Base-by-base conservation (phyloP, 768 basidiomycete species). In the Leccinum obscurum region DNA sequence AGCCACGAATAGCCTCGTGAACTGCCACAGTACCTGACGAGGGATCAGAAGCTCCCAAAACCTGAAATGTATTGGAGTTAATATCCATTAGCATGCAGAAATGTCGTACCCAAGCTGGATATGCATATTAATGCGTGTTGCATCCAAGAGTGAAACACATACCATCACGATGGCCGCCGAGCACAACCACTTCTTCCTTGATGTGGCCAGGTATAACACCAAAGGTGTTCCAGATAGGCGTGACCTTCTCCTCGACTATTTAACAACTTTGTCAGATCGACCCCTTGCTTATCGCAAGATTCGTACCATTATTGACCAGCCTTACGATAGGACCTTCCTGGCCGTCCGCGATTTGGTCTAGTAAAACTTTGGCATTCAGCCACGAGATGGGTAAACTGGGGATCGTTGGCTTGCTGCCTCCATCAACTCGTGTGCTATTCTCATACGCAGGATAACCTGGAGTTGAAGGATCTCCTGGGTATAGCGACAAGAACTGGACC, bases 151-250 rank as follows among this genome's bases (percentile, higher is more conserved):
- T 37, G 41, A 39, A 13, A 17, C 34, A 70, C 82, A 64, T 63
- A 86, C 92, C 93, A 76, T 96, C 94, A 46, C 95, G 85, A 70
- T 97, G 95, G 64, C 90, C 90, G 4, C 95, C 95, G 54, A 98
- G 74, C 7, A 97, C 71, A 24, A 98, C 86, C 3, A 95, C 85
- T 72, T 97, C 95, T 67, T 94, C 87, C 59, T 82, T 81, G 67
- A 95, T 83, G 59, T 88, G 85, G 4, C 94, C 94, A 22, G 93
- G 93, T 62, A 96, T 91, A 28, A 89, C 81, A 22, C 84, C 90
- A 80, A 91, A 90, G 14, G 85, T 82, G 75, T 96, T 97, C 93
- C 93, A 97, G 54, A 97, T 93, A 11, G 94, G 92, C 7, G 85
- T 94, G 22, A 95, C 82, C 67, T 87, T 86, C 44, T 83, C 86